Conservation (phyloP, 345 rosid genomes). For the Lumnitzera littorea region DNA sequence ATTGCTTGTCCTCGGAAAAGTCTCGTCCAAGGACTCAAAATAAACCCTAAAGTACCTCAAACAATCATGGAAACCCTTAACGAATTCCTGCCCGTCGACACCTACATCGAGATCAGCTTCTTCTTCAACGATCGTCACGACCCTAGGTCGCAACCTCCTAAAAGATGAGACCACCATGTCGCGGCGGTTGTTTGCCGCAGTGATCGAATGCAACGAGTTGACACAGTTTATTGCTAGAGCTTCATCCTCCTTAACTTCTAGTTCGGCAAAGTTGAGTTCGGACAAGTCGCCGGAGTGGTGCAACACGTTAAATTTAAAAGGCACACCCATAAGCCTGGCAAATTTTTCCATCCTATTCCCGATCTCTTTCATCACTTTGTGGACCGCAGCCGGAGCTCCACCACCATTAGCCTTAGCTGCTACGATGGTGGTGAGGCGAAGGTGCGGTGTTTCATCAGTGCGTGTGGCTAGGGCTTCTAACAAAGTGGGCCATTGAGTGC, state of each 20-base stretch:
- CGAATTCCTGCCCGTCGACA: constrained; percentile 53
- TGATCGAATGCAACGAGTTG: constrained; percentile 52
- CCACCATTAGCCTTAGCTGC: constrained; percentile 24
- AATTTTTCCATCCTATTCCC: constrained; percentile 86
- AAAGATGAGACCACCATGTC: constrained; percentile 58
- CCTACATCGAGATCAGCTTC: constrained; percentile 85
- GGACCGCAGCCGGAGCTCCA: constrained; percentile 36
- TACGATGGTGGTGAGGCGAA: constrained; percentile 65
- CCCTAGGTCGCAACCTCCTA: constrained; percentile 53
- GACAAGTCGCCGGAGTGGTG: constrained; percentile 68
- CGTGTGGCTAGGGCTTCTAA: constrained; percentile 95
- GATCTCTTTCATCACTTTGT: constrained; percentile 85
- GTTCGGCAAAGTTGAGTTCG: constrained; percentile 45
- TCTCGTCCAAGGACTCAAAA: constrained; percentile 73
- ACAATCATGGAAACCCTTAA: constrained; percentile 63
- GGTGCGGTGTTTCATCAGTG: constrained; percentile 79
- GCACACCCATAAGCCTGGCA: constrained; percentile 96
- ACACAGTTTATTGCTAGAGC: constrained; percentile 77
- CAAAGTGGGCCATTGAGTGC: constrained; percentile 98
- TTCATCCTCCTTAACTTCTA: constrained; percentile 57
- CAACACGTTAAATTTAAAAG: constrained; percentile 79
- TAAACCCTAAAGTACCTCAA: constrained; percentile 91
- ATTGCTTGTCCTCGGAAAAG: constrained; percentile 68
- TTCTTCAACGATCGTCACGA: constrained; percentile 81
- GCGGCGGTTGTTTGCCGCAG: constrained; percentile 42